These are phyloP conservation scores for Quercus phellos DNA, from an alignment of 331 rosid species.

Conservation along the genomic window DNA sequence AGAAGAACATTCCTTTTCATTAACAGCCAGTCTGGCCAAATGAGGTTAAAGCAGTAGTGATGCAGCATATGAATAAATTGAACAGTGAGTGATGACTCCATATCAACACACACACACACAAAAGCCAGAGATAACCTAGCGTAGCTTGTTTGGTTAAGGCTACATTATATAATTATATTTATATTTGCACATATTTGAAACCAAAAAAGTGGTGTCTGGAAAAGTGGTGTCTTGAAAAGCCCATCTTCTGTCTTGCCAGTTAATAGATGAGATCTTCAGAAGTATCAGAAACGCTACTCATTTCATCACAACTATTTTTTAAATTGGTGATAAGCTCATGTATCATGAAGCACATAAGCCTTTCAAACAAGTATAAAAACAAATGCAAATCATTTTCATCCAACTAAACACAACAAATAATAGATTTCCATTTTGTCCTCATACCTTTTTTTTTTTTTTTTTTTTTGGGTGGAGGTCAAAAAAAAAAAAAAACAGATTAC, in stretches of 20 bases:
- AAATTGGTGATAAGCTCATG: neutral
- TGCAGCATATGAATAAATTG: neutral
- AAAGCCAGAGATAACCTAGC: neutral
- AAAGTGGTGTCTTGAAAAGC: neutral
- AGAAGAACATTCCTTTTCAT: neutral
- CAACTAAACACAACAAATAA: neutral
- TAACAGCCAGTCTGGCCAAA: neutral
- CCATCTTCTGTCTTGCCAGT: neutral
- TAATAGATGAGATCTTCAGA: neutral
- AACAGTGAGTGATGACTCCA: neutral
- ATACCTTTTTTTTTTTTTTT: neutral
- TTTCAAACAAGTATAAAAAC: neutral
- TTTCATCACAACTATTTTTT: neutral
- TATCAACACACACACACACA: neutral
- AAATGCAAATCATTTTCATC: neutral
- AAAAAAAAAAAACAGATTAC: neutral
- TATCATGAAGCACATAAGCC: constrained; percentile 1
- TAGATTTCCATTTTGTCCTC: neutral
- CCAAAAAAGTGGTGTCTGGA: neutral
- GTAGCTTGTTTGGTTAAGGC: neutral
- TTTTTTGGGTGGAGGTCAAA: neutral
- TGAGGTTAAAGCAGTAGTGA: neutral
- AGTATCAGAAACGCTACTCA: constrained; percentile 14
- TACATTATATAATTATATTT: neutral
- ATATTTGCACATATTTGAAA: constrained; percentile 1